Evolutionary conservation across 371 early-diverging fungal genomes (phyloP).

Genomic region (Mycotypha africana): DNA sequence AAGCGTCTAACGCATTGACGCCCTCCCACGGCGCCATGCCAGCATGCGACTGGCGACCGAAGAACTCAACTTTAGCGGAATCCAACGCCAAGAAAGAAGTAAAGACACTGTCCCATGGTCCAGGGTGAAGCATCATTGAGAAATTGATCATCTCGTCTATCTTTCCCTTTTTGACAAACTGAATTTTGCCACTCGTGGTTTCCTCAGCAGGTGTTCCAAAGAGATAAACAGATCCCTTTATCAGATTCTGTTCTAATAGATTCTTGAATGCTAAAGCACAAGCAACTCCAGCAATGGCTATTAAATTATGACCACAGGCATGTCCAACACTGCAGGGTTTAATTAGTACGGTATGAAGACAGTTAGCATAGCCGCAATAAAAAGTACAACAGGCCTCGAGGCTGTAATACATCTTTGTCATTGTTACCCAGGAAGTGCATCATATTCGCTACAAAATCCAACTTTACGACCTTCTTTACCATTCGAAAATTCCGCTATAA

Average conservation of each 20-base stretch:
- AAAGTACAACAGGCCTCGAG: too few relatives aligned
- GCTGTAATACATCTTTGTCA: neutral
- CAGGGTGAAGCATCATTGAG: constrained; percentile 75
- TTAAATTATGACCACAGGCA: constrained; percentile 65
- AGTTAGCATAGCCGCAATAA: too few relatives aligned
- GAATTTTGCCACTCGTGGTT: constrained; percentile 64
- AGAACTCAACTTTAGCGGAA: constrained; percentile 45
- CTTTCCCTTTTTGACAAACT: constrained; percentile 57
- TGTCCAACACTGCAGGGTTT: constrained; percentile 46
- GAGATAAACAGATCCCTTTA: constrained; percentile 57
- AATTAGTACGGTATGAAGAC: neutral
- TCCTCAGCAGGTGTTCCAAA: constrained; percentile 86
- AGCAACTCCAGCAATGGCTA: constrained; percentile 67
- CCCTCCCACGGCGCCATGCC: constrained; percentile 57
- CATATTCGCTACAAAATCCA: constrained; percentile 63
- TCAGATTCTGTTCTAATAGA: constrained; percentile 42
- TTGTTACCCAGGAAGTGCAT: constrained; percentile 58
- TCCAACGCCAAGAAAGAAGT: constrained; percentile 55
- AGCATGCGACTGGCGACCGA: constrained; percentile 62
- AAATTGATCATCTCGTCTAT: constrained; percentile 59
- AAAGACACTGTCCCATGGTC: too few relatives aligned
- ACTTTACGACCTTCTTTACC: constrained; percentile 33
- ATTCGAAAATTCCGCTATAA: constrained; percentile 53
- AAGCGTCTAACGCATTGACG: constrained; percentile 71
- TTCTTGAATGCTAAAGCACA: constrained; percentile 53